These are phyloP conservation scores for Ceratocystis huliohia DNA, from an alignment of 2,329 filamentous ascomycete genomes.

Conservation along the genomic window DNA sequence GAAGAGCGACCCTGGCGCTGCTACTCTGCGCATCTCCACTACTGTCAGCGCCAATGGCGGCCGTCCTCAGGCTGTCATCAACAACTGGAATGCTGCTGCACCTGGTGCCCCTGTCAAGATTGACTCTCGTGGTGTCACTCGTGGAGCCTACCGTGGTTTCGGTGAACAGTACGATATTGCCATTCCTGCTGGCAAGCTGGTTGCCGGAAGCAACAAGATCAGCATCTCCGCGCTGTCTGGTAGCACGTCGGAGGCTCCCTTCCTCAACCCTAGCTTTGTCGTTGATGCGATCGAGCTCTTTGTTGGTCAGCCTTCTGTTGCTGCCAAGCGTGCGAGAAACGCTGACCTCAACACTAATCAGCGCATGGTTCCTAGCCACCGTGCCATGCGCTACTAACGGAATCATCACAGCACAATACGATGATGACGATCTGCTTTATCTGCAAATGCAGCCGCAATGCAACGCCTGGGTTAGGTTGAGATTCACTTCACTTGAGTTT, in stretches of 20 bases:
- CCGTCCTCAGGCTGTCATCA: conserved; percentile 45
- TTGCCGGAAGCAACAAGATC: conserved; percentile 50
- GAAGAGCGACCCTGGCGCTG: conserved; percentile 37
- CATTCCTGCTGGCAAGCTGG: conserved; percentile 47
- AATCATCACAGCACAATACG: neutral
- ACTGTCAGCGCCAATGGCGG: conserved; percentile 49
- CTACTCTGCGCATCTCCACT: conserved; percentile 52
- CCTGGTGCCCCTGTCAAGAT: conserved; percentile 48
- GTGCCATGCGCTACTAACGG: neutral
- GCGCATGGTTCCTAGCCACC: neutral
- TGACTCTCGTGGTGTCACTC: conserved; percentile 50
- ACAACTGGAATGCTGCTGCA: conserved; percentile 37
- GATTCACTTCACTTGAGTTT: no score
- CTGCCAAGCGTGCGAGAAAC: conserved; percentile 7
- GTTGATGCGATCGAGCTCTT: conserved; percentile 22
- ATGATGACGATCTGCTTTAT: neutral
- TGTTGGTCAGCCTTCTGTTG: conserved; percentile 7
- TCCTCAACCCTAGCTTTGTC: conserved; percentile 43
- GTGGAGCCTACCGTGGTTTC: conserved; percentile 50
- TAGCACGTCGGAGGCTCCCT: conserved; percentile 38
- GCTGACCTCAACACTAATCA: neutral
- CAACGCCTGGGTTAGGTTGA: no score
- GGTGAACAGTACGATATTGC: conserved; percentile 51
- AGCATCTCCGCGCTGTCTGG: conserved; percentile 47
- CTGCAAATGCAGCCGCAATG: neutral